Evolutionary conservation across 2,329 filamentous ascomycete species (phyloP).

Genomic region (Cyphellophora attinorum): DNA sequence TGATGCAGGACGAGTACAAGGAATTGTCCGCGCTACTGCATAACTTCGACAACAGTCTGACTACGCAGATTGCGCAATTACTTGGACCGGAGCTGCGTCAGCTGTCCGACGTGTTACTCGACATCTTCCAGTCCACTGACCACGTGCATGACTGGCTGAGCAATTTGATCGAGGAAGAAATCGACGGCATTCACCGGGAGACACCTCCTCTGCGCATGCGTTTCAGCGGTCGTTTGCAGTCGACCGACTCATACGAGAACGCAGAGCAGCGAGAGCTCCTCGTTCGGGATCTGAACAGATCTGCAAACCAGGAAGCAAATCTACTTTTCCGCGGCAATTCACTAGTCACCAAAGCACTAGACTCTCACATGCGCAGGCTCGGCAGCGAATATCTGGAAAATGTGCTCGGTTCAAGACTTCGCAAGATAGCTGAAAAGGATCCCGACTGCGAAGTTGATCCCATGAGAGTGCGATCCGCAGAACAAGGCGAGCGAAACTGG

Average conservation of each 20-base stretch:
- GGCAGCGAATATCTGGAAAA: conserved; percentile 90
- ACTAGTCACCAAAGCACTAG: conserved; percentile 81
- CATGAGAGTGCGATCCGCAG: conserved; percentile 55
- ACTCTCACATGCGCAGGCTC: conserved; percentile 89
- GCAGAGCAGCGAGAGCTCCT: conserved; percentile 50
- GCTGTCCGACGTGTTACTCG: conserved; percentile 35
- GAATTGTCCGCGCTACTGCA: conserved; percentile 75
- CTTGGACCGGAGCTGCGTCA: conserved; percentile 43
- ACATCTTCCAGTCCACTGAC: conserved; percentile 91
- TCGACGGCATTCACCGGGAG: conserved; percentile 83
- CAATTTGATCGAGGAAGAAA: conserved; percentile 89
- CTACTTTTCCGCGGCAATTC: conserved; percentile 93
- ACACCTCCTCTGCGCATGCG: conserved; percentile 55
- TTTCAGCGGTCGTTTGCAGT: conserved; percentile 55
- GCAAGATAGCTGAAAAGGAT: conserved; percentile 82
- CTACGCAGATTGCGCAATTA: conserved; percentile 70
- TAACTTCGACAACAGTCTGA: conserved; percentile 72
- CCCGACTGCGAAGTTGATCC: conserved; percentile 94
- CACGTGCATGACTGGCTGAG: conserved; percentile 82
- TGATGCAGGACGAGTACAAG: conserved; percentile 78
- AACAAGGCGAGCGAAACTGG: conserved; percentile 80
- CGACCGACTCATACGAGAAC: conserved; percentile 49
- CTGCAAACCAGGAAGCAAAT: conserved; percentile 71
- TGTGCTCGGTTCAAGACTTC: conserved; percentile 72
- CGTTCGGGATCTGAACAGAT: conserved; percentile 54